Evolutionary conservation across 2,329 filamentous ascomycete species (phyloP).

Genomic region (Aspergillus tanneri): DNA sequence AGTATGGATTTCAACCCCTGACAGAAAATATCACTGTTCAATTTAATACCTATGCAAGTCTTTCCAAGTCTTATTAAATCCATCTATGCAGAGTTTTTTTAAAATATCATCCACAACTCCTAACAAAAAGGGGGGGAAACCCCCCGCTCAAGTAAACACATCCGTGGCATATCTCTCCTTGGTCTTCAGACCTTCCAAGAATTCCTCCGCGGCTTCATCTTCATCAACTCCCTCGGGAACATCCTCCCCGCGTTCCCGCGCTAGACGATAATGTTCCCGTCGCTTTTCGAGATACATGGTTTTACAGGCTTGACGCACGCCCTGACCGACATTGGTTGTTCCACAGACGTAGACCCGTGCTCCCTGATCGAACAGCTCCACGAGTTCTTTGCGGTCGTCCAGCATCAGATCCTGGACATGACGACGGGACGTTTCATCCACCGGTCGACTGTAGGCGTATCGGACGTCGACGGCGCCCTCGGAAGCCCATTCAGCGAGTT

Average conservation of each 20-base stretch:
- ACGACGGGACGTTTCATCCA: conserved; percentile 48
- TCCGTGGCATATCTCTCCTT: conserved; percentile 61
- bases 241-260: conserved; percentile 37
- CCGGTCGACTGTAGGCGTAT: conserved; percentile 58
- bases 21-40: too few relatives aligned
- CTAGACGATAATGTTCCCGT: conserved; percentile 35
- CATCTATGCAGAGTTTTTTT: too few relatives aligned
- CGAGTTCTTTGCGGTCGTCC: conserved; percentile 47
- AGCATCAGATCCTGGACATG: conserved; percentile 56
- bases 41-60: too few relatives aligned
- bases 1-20: too few relatives aligned
- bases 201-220: conserved; percentile 28
- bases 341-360: conserved; percentile 67
- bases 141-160: conserved; percentile 49
- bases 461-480: conserved; percentile 61
- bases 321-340: conserved; percentile 52
- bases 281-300: conserved; percentile 33
- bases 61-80: too few relatives aligned
- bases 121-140: background rate
- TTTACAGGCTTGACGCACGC: conserved; percentile 45
- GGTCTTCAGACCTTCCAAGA: conserved; percentile 29
- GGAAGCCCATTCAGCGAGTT: conserved; percentile 56
- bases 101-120: too few relatives aligned
- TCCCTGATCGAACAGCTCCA: conserved; percentile 47
- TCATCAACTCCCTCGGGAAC: conserved; percentile 26